Evolutionary conservation across 441 rosid genomes (phyloP).

Genomic region (Manihot esculenta): DNA sequence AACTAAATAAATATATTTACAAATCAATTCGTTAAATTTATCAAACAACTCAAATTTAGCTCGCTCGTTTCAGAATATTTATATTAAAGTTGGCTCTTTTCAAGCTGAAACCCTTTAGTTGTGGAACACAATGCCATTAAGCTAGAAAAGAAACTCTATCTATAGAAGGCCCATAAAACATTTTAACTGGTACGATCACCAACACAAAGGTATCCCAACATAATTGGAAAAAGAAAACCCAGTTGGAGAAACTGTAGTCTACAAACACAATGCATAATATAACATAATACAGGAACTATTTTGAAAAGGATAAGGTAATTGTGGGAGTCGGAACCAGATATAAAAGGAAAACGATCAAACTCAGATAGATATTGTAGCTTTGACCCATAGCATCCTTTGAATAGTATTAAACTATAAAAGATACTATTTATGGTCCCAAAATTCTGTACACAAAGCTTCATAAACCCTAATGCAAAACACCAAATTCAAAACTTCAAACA

Average conservation of each 20-base stretch:
- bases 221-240: not conserved
- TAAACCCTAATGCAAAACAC: not conserved
- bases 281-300: not conserved
- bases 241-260: not conserved
- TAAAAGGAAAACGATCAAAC: not conserved
- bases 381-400: not conserved
- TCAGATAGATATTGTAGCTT: not conserved
- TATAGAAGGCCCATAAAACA: too few species aligned
- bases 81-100: too few species aligned
- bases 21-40: too few species aligned
- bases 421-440: not conserved
- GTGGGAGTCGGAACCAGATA: not conserved
- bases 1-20: too few species aligned
- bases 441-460: conserved; percentile 1
- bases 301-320: not conserved
- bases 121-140: too few species aligned
- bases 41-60: too few species aligned
- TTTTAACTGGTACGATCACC: not conserved
- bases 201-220: not conserved
- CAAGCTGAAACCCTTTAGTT: too few species aligned
- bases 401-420: not conserved
- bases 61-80: too few species aligned
- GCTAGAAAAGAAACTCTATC: too few species aligned
- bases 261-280: not conserved
- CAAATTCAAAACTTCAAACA: not conserved